Evolutionary conservation across 2,329 filamentous ascomycete species (phyloP).

Genomic region (Bertia moriformis): DNA sequence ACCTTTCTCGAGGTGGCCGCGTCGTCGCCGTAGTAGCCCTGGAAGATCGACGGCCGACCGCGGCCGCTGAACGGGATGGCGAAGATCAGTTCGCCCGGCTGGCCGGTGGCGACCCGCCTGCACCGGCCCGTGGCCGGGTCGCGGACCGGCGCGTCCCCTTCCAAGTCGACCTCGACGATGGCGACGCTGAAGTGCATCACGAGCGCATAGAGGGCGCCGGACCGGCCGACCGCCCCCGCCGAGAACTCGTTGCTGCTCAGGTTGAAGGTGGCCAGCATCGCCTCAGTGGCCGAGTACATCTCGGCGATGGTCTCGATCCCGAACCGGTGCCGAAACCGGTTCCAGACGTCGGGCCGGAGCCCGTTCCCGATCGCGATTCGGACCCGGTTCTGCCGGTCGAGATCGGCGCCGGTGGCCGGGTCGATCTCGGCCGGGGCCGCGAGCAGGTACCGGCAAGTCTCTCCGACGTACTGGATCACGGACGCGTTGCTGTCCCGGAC

Average conservation of each 20-base stretch:
- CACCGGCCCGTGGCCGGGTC: slow-evolving; percentile 59
- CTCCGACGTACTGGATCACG: slow-evolving; percentile 74
- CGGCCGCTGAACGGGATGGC: slow-evolving; percentile 52
- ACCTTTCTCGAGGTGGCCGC: slow-evolving; percentile 62
- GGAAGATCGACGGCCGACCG: slow-evolving; percentile 50
- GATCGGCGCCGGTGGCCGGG: slow-evolving; percentile 36
- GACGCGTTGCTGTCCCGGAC: slow-evolving; percentile 58
- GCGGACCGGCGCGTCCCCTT: slow-evolving; percentile 53
- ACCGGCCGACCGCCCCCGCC: slow-evolving; percentile 65
- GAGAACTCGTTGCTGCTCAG: slow-evolving; percentile 56
- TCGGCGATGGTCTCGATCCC: slow-evolving; percentile 60
- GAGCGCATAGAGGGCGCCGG: slow-evolving; percentile 43
- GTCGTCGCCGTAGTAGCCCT: slow-evolving; percentile 68
- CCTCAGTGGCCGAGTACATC: slow-evolving; percentile 71
- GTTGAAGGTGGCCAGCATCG: slow-evolving; percentile 57
- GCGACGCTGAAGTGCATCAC: slow-evolving; percentile 34
- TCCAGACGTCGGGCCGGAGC: slow-evolving; percentile 73
- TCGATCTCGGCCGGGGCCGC: slow-evolving; percentile 49
- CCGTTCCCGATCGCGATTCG: slow-evolving; percentile 72
- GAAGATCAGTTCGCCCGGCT: slow-evolving; percentile 65
- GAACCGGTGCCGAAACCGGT: slow-evolving; percentile 68
- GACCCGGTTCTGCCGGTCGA: slow-evolving; percentile 63
- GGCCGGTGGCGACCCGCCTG: slow-evolving; percentile 35
- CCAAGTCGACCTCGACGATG: slow-evolving; percentile 58
- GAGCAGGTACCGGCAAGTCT: slow-evolving; percentile 72